Evolutionary conservation across 257 asterid species (phyloP), one percentile per base, ranked within the genome.

Genomic region (Perilla frutescens): DNA sequence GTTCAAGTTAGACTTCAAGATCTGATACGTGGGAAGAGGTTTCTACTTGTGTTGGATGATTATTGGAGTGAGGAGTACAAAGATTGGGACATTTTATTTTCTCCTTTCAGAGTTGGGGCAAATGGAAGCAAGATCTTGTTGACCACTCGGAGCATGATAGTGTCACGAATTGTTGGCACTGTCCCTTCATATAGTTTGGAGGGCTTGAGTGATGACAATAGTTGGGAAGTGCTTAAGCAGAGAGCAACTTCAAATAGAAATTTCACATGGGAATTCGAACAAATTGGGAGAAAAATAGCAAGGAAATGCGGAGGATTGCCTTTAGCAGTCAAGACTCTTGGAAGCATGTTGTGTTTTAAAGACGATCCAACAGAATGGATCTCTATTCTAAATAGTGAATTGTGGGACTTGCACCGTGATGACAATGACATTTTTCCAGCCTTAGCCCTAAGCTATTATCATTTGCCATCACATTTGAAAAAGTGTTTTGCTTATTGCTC

Each of bases 401-500:
- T 82, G 49, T 82, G 82, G 83, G 83, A 84, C 40, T 79, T 80
- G 60, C 74, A 73, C 43, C 64, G n/a, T 7, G 71, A 62, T 29
- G 70, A 68, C 11, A 80, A 74, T 61, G 80, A 69, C 49, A 53
- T 77, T 29, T 48, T 80, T 36, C 77, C 77, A 41, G 74, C 81
- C 61, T 66, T 85, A 20, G 54, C 72, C 7, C 62, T 77, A 7
- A 80, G 89, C 69, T 85, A 85, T 76, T 64, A 76, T 71, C 78
- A 76, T 57, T 67, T 85, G 11, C 84, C 86, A 0, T 6, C 72
- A 29, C 83, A 80, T 6, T 60, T 80, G 81, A 68, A 77, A 50
- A 82, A 57, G 15, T 85, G 83, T 64, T 82, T 82, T 80, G 81
- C 80, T 3, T 82, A 85, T 41, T 85, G 84, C 34, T 77, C 89